Evolutionary conservation across 1,284 basidiomycete genomes (phyloP), one percentile per base, ranked within the genome.

Genomic region (Cryptococcus sp.): DNA sequence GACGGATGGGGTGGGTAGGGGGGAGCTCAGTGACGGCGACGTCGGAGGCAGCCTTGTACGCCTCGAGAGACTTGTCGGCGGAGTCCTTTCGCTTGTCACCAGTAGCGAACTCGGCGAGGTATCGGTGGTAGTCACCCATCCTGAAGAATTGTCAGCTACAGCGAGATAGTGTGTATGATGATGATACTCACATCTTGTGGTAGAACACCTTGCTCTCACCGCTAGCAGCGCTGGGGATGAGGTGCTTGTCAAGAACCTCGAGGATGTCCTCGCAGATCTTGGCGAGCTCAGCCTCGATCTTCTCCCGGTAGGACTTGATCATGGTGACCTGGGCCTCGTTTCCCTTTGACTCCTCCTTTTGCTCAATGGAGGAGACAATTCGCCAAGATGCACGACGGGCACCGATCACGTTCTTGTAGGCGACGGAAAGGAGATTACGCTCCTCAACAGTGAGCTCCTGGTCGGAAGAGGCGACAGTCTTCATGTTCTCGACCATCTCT

Each of bases 71-170:
- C 85, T 96, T 96, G 85, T 98, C 94, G 71, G 95, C 93, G 73
- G 90, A 91, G 78, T 93, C 91, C 85, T 96, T 95, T 82, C 95
- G 90, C 87, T 95, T 95, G 83, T 98, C 93, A 74, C 95, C 95
- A 57, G 93, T 94, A 61, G 96, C 95, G 77, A 99, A 99, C 84
- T 99, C 95, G 75, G 96, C 95, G 70, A 99, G 92, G 84, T 98
- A 99, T 75, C 95, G 94, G 87, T 99, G 95, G 84, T 99, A 99
- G 83, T 99, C 96, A 81, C 96, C 95, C 96, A 95, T 99, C 93
- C 93, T 96, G 71, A 50, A 50, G 19, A 27, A 39, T 19, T 49
- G 57, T 49, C 47, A 52, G 46, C 58, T 6, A 23, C 22, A 2
- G 22, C 45, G n/a, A 48, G 39, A 38, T 38, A 44, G 41, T 27